Evolutionary conservation across 1,284 basidiomycete genomes (phyloP).

Genomic region (Leccinum huronense): DNA sequence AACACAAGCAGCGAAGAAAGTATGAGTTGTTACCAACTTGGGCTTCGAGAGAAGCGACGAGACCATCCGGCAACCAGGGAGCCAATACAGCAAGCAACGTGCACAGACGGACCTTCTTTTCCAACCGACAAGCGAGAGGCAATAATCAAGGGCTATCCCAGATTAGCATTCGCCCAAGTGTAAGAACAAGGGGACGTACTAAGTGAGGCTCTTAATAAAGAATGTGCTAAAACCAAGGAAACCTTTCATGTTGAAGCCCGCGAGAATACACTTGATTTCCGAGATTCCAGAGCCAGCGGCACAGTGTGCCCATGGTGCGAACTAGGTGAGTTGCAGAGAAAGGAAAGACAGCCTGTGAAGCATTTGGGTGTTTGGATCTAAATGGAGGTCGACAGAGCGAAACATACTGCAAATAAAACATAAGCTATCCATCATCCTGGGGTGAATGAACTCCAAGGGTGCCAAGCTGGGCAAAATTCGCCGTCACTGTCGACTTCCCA

Average conservation of each 20-base stretch:
- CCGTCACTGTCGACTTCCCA: conserved; percentile 89
- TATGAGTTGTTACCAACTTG: conserved; percentile 55
- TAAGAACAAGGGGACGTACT: conserved; percentile 46
- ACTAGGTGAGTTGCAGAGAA: conserved; percentile 89
- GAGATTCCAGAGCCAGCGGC: conserved; percentile 98
- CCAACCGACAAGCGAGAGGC: conserved; percentile 97
- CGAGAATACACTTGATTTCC: conserved; percentile 98
- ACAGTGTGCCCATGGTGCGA: conserved; percentile 82
- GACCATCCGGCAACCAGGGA: conserved; percentile 85
- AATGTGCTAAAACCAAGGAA: conserved; percentile 91
- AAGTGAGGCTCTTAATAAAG: conserved; percentile 89
- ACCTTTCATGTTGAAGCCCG: conserved; percentile 96
- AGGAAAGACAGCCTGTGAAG: conserved; percentile 66
- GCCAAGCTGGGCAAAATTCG: conserved; percentile 90
- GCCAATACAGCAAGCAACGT: conserved; percentile 94
- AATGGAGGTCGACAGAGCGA: conserved; percentile 35
- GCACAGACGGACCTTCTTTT: conserved; percentile 98
- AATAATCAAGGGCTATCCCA: conserved; percentile 85
- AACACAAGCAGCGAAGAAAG: conserved; percentile 9
- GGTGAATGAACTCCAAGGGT: conserved; percentile 81
- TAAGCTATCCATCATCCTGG: conserved; percentile 84
- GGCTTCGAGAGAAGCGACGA: conserved; percentile 79
- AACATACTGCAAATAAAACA: conserved; percentile 86
- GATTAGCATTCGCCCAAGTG: conserved; percentile 11
- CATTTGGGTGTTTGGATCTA: conserved; percentile 5